phyloP scores from a whole-genome alignment of 2,329 filamentous ascomycete genomes.

The Anthostomella pinea region DNA sequence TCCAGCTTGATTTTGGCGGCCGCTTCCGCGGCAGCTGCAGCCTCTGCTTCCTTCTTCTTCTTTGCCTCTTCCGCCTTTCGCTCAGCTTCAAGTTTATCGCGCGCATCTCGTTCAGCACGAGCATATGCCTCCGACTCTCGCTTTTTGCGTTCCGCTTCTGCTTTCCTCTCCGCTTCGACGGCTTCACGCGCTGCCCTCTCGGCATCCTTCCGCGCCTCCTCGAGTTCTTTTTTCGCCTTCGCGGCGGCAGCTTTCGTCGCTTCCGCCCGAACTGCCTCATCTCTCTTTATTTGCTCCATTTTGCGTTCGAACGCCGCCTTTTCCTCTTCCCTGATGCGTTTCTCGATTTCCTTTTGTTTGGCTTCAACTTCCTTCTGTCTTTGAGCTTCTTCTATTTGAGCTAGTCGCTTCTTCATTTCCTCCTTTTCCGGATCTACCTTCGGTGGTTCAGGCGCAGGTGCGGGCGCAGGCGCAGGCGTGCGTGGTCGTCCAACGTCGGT shows the following conservation, averaged over 20 bases:
- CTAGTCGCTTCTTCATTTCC: constrained; percentile 58
- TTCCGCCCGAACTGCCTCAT: constrained; percentile 33
- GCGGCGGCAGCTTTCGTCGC: constrained; percentile 41
- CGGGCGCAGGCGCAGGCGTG: constrained; percentile 20
- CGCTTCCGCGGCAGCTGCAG: constrained; percentile 48
- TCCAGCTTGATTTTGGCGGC: constrained; percentile 41
- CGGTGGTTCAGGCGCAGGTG: constrained; percentile 20
- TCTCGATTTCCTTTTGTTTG: constrained; percentile 43
- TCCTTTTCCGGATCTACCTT: constrained; percentile 55
- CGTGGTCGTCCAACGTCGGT: too few species aligned
- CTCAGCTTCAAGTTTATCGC: constrained; percentile 33
- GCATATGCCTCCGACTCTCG: constrained; percentile 27
- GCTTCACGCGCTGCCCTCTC: constrained; percentile 41
- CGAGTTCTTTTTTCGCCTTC: constrained; percentile 44
- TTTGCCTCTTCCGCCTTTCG: constrained; percentile 41
- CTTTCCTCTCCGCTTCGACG: constrained; percentile 37
- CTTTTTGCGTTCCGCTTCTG: constrained; percentile 33
- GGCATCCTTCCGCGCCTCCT: constrained; percentile 45
- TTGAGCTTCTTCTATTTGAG: constrained; percentile 45
- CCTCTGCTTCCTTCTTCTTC: constrained; percentile 43
- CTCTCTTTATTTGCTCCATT: constrained; percentile 40
- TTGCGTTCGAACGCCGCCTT: constrained; percentile 41
- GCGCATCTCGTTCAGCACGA: constrained; percentile 34
- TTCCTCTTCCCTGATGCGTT: constrained; percentile 43
- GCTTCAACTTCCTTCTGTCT: constrained; percentile 45